Percentiles rank a stretch among this genome's conserved stretches.
phyloP scores from a whole-genome alignment of 164 flowering plant genomes.

The Cinnamomum micranthum region DNA sequence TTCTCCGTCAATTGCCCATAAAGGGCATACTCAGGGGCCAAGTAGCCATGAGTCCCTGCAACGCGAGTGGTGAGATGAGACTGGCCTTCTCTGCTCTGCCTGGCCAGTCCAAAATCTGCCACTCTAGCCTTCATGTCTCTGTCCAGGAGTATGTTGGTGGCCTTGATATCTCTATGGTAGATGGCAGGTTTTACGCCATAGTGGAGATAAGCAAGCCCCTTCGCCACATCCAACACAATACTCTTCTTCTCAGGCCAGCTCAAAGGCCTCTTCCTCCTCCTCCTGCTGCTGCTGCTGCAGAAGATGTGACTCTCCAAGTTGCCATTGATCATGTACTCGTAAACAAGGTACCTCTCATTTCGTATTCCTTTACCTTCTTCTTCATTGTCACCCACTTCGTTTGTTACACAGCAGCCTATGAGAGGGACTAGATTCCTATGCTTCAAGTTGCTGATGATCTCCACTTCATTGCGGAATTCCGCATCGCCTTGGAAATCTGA shows the following conservation, averaged over 20 bases:
- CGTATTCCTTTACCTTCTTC: conserved; percentile 14
- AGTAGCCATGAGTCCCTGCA: conserved; percentile 85
- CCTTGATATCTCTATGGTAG: conserved; percentile 74
- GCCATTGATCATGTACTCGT: conserved; percentile 81
- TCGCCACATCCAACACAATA: conserved; percentile 74
- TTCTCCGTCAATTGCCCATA: conserved; percentile 87
- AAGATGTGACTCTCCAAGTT: conserved; percentile 55
- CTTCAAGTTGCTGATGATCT: conserved; percentile 66
- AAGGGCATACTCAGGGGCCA: conserved; percentile 85
- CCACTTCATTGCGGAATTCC: conserved; percentile 71
- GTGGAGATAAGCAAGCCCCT: conserved; percentile 74
- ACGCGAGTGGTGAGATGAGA: conserved; percentile 87
- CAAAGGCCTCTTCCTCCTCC: conserved; percentile 20
- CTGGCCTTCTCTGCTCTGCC: conserved; percentile 66
- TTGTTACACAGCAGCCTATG: conserved; percentile 58
- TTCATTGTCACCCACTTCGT: conserved; percentile 22
- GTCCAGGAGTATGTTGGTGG: conserved; percentile 74
- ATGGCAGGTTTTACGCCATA: conserved; percentile 82
- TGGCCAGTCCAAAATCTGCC: conserved; percentile 80
- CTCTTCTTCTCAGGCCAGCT: conserved; percentile 71
- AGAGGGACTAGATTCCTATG: conserved; percentile 68
- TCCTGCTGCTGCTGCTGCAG: not conserved
- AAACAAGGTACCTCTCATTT: conserved; percentile 51
- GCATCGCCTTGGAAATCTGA: conserved; percentile 53
- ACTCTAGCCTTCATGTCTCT: conserved; percentile 70